Percentiles rank a stretch among this genome's conserved stretches.
Evolutionary conservation across 192 early-diverging fungal genomes (phyloP).

Genomic region (Entomortierella chlamydospora): DNA sequence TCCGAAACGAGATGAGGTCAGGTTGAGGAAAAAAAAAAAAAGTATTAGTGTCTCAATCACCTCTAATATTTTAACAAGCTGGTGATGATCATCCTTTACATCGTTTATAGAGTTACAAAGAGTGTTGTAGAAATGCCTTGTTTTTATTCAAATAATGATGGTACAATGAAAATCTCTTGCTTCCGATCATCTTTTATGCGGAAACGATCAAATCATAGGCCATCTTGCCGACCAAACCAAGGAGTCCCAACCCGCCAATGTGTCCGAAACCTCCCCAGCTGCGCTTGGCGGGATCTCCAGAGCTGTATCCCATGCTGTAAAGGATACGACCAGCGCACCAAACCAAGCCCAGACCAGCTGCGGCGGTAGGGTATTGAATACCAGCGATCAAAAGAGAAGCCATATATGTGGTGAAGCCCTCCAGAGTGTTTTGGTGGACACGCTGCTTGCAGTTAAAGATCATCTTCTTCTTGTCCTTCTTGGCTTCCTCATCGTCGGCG

Average conservation of each 20-base stretch:
- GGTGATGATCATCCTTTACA: no score
- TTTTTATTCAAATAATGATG: no score
- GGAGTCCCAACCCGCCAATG: constrained; percentile 63
- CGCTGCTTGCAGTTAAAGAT: constrained; percentile 81
- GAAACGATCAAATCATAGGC: constrained; percentile 54
- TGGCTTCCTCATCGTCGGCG: constrained; percentile 67
- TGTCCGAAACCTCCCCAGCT: constrained; percentile 57
- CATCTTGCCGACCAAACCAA: constrained; percentile 57
- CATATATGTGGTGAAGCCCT: constrained; percentile 66
- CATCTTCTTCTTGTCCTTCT: constrained; percentile 71
- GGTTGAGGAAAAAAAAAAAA: neutral
- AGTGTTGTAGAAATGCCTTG: no score
- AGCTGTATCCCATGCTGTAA: constrained; percentile 67
- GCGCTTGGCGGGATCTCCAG: constrained; percentile 74
- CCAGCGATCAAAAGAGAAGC: constrained; percentile 60
- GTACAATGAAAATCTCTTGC: no score
- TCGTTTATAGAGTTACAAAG: no score
- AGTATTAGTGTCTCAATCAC: no score
- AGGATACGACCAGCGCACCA: constrained; percentile 60
- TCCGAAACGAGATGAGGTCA: no score
- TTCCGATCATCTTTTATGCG: constrained; percentile 14
- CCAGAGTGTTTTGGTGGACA: constrained; percentile 77
- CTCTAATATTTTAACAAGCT: no score
- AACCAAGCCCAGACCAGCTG: constrained; percentile 64
- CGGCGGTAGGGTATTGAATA: constrained; percentile 63